Conservation (phyloP, 129 eudicot species). For the Sambucus nigra region DNA sequence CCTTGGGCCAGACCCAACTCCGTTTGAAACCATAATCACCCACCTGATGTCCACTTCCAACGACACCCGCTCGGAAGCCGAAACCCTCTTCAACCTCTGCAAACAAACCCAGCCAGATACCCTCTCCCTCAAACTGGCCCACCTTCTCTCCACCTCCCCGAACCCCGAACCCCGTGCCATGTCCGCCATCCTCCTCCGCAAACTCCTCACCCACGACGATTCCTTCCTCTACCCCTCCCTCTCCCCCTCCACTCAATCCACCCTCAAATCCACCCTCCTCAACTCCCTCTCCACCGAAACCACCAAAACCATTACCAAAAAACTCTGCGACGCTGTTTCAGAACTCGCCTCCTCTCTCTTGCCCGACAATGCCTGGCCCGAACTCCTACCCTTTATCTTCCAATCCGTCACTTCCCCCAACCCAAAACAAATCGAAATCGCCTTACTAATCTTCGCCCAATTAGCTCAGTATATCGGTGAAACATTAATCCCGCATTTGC, state of each 20-base stretch:
- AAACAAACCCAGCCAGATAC: constrained; percentile 71
- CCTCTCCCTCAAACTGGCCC: constrained; percentile 59
- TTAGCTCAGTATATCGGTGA: constrained; percentile 82
- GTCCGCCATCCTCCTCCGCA: constrained; percentile 73
- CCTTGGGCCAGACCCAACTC: constrained; percentile 63
- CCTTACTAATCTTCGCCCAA: constrained; percentile 72
- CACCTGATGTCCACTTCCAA: constrained; percentile 75
- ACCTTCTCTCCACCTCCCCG: constrained; percentile 44
- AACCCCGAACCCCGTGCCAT: constrained; percentile 56
- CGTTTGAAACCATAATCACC: constrained; percentile 73
- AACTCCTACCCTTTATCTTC: constrained; percentile 81
- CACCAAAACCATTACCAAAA: constrained; percentile 45
- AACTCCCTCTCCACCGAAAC: constrained; percentile 38
- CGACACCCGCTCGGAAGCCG: constrained; percentile 84
- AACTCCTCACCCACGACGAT: constrained; percentile 54
- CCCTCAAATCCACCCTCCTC: constrained; percentile 44
- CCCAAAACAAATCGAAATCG: constrained; percentile 47
- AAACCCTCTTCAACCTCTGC: constrained; percentile 61
- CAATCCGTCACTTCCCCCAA: constrained; percentile 61
- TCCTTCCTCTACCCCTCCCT: constrained; percentile 56
- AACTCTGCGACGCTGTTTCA: constrained; percentile 78
- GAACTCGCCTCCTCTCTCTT: constrained; percentile 66
- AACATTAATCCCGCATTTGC: constrained; percentile 39
- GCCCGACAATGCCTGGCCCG: constrained; percentile 78
- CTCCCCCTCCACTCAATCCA: constrained; percentile 30